Evolutionary conservation across 805 yeast species (phyloP).

Genomic region (Metschnikowia arizonensis): DNA sequence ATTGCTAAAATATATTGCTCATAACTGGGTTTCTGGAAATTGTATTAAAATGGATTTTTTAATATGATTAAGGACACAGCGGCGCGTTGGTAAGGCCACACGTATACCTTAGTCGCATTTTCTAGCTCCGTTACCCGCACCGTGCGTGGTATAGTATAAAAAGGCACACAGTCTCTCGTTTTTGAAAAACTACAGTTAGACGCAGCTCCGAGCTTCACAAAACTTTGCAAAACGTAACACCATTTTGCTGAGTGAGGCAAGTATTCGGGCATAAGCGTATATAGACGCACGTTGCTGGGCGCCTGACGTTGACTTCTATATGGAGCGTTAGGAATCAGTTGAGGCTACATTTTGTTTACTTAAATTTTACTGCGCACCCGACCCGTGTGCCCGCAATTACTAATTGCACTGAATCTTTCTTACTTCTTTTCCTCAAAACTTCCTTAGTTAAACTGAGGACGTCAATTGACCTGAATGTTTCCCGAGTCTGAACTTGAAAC

Average conservation of each 20-base stretch:
- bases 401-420: neutral
- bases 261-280: constrained; percentile 20
- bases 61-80: neutral
- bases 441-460: neutral
- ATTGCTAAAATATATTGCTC: neutral
- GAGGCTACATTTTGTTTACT: constrained; percentile 17
- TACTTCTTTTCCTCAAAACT: neutral
- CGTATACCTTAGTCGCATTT: neutral
- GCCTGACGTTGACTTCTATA: constrained; percentile 22
- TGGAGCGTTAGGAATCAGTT: constrained; percentile 24
- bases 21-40: neutral
- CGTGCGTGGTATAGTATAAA: neutral
- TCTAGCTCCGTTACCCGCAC: constrained; percentile 14
- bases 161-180: neutral
- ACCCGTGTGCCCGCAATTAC: neutral
- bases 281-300: constrained; percentile 24
- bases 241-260: constrained; percentile 15
- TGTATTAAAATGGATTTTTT: neutral
- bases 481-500: constrained; percentile 1
- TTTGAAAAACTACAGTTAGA: constrained; percentile 9
- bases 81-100: neutral
- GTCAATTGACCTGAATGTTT: neutral
- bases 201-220: constrained; percentile 21
- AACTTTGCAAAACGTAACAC: constrained; percentile 8
- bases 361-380: constrained; percentile 4